Evolutionary conservation across 2,329 filamentous ascomycete genomes (phyloP), one percentile per base, ranked within the genome.

Genomic region (Colletotrichum brevisporum): DNA sequence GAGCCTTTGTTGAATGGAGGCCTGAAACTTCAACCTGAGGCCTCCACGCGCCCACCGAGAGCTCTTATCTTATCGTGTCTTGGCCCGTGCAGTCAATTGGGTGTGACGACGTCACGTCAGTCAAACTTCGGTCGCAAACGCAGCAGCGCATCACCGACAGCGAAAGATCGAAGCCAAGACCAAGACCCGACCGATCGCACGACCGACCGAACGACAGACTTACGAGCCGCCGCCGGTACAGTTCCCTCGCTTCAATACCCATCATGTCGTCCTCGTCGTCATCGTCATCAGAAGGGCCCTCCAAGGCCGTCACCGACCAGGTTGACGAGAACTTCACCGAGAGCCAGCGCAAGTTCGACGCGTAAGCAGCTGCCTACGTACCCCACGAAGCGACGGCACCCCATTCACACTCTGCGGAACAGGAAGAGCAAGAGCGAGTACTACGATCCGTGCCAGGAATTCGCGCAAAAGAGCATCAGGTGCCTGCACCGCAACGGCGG

Each of bases 381-480:
- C 43, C 41, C 60, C 64, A n/a, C 53, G 43, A 24, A 16, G 13
- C 18, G 5, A 18, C 18, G 21, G 10, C 27, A 47, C 2, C 15
- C n/a, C 9, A 21, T n/a, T 31, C 26, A 53, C 54, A 58, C 53
- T n/a, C 52, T 18, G 21, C 31, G 26, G 53, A 41, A 70, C 76
- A 97, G 95, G 74, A 98, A 98, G 85, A 88, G 86, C 63, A 89
- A 91, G 76, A 97, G 94, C 85, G 91, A 98, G 79, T 98, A 92
- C 83, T 94, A 93, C 79, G 96, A 99, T 76, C 96, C 96, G 2
- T 99, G 96, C 81, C 95, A 98, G 79, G 95, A 97, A 76, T 94
- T 94, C 5, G 95, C 96, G 8, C 85, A 92, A 73, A 88, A 89
- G 77, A 98, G 95, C 81, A 91, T 98, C 74, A 91, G 90, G 79